A percentile compares a stretch with the other conserved stretches of the same genome.
phyloP scores from a whole-genome alignment of 495 filamentous ascomycete genomes.

The Symbiotaphrina buchneri region DNA sequence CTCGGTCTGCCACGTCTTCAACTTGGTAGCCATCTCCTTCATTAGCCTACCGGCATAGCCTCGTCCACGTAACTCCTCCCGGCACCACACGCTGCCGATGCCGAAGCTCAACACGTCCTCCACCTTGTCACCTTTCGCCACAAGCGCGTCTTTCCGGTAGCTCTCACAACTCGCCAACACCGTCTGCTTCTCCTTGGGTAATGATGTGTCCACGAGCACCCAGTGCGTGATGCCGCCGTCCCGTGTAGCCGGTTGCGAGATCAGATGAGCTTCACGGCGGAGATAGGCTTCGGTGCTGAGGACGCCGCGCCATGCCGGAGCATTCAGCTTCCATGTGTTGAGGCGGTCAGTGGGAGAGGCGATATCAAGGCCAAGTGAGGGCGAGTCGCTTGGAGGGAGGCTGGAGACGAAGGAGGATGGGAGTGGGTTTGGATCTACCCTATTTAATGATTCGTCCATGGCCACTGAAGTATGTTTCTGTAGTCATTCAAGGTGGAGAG shows the following conservation, averaged over 20 bases:
- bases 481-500: too few relatives aligned
- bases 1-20: conserved; percentile 26
- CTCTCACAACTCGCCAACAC: conserved; percentile 71
- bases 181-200: conserved; percentile 22
- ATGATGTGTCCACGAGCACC: conserved; percentile 47
- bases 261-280: conserved; percentile 48
- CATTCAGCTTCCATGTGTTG: conserved; percentile 42
- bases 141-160: conserved; percentile 48
- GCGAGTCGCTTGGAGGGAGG: conserved; percentile 34
- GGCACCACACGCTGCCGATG: conserved; percentile 72
- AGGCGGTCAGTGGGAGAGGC: conserved; percentile 43
- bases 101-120: conserved; percentile 52
- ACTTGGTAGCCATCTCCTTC: conserved; percentile 26
- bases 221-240: conserved; percentile 65
- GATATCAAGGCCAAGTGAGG: conserved; percentile 38
- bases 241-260: conserved; percentile 37
- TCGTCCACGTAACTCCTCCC: conserved; percentile 41
- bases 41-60: conserved; percentile 66
- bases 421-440: too few relatives aligned
- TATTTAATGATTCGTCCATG: too few relatives aligned
- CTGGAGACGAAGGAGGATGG: too few relatives aligned
- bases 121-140: conserved; percentile 22
- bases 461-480: too few relatives aligned
- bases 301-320: conserved; percentile 44
- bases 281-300: conserved; percentile 50